Evolutionary conservation across 352 stramenopile species (phyloP).

Genomic region (Globisporangium polare): DNA sequence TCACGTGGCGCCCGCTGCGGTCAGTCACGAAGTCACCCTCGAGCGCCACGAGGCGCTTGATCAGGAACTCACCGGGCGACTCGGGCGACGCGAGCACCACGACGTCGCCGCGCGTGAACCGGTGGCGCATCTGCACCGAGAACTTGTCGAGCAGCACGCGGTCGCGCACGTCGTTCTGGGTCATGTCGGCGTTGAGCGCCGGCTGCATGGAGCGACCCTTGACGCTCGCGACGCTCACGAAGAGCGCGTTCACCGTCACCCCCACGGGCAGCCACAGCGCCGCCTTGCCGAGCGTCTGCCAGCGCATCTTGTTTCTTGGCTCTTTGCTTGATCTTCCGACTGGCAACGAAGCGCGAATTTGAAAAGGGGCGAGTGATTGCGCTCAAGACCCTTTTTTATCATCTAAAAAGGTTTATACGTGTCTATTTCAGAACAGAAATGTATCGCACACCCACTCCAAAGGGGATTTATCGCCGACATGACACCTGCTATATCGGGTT

Average conservation of each 20-base stretch:
- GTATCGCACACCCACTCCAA: too few relatives aligned
- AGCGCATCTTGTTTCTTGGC: slow-evolving; percentile 27
- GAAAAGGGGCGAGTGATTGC: not conserved
- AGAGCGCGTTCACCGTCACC: slow-evolving; percentile 67
- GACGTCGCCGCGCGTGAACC: slow-evolving; percentile 65
- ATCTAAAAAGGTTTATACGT: too few relatives aligned
- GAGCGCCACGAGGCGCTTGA: slow-evolving; percentile 75
- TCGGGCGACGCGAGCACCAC: slow-evolving; percentile 75
- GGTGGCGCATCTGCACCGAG: slow-evolving; percentile 69
- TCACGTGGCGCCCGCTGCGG: slow-evolving; percentile 23
- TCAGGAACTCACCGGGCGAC: slow-evolving; percentile 48
- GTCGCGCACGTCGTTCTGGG: slow-evolving; percentile 60
- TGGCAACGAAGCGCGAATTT: not conserved
- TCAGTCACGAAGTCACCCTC: slow-evolving; percentile 73
- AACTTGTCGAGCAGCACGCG: slow-evolving; percentile 86
- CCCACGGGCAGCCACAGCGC: slow-evolving; percentile 81
- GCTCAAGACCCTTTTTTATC: too few relatives aligned
- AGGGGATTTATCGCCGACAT: too few relatives aligned
- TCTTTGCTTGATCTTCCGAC: not conserved
- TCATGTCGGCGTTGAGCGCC: slow-evolving; percentile 68
- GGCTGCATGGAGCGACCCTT: slow-evolving; percentile 85
- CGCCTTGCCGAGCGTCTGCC: slow-evolving; percentile 55
- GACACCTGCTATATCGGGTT: too few relatives aligned
- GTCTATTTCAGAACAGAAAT: too few relatives aligned
- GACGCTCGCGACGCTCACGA: slow-evolving; percentile 67